Evolutionary conservation across 768 basidiomycete genomes (phyloP), one percentile per base, ranked within the genome.

Genomic region (Nevesoporus exiguus): DNA sequence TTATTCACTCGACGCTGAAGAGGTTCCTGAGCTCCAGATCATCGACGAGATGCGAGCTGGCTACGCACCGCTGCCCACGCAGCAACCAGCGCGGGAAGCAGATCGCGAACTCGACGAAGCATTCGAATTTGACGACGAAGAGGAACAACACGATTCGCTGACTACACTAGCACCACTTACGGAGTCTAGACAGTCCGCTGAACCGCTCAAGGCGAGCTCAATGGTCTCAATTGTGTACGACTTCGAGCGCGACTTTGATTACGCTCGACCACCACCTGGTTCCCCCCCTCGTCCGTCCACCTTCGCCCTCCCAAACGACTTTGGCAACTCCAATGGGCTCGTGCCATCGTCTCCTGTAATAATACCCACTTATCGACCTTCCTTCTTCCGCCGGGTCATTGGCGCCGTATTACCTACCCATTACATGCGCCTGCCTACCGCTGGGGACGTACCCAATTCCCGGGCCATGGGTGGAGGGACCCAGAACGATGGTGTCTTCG

Each of bases 401-500:
- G 84, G 66, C 17, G 77, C 79, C 3, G 63, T 90, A 45, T 68
- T 89, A 8, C 88, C 90, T 3, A 80, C 81, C 13, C 82, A 85
- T 56, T 90, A 90, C 62, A 69, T 77, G 31, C 76, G 72, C 3
- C 71, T 82, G 33, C 78, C 83, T 2, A 77, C 77, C 19, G 66
- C 72, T 9, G 72, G 72, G 0, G 68, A 69, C 6, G 56, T 65
- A 44, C 60, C 74, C 9, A 63, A 57, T 56, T 68, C 55, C 41
- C 64, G 64, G 17, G 43, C 57, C 43, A 67, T 74, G n/a, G 90
- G 90, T 30, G 85, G 85, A 7, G 90, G 89, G 0, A 76, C 74
- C 17, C 83, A 92, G 29, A 93, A 95, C 63, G 94, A 97, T 61
- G 97, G 97, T 3, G 95, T 98, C 9, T 99, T 98, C 66, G 85